Percentiles rank a stretch among this genome's conserved stretches.
Evolutionary conservation across 2,329 filamentous ascomycete genomes (phyloP).

Genomic region (Parasarocladium wereldwijsianum): DNA sequence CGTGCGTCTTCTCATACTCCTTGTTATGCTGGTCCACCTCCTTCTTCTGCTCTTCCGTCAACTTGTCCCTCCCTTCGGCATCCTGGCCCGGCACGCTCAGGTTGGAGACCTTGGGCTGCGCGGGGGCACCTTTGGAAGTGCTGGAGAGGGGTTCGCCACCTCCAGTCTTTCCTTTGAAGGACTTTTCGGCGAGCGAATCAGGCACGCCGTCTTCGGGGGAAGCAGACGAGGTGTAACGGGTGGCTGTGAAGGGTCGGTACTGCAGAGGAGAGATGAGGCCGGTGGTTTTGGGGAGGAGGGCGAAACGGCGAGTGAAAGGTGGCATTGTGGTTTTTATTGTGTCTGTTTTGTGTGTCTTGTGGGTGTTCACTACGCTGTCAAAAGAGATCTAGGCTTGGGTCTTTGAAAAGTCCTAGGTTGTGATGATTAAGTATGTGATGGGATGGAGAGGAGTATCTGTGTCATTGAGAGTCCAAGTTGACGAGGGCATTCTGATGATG

Average conservation of each 20-base stretch:
- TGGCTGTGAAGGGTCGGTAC: background rate
- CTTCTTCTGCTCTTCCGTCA: slow-evolving; percentile 35
- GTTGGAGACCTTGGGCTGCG: slow-evolving; percentile 37
- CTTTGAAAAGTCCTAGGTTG: too few species aligned
- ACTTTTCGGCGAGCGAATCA: slow-evolving; percentile 15
- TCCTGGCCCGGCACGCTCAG: slow-evolving; percentile 23
- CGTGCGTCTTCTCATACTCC: slow-evolving; percentile 41
- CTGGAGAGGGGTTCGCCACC: slow-evolving; percentile 21
- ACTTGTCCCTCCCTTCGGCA: slow-evolving; percentile 10
- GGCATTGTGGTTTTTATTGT: too few species aligned
- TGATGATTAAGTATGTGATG: too few species aligned
- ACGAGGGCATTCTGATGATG: too few species aligned
- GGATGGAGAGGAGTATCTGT: too few species aligned
- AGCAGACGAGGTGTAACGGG: slow-evolving; percentile 4
- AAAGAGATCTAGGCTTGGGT: too few species aligned
- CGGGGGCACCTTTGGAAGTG: slow-evolving; percentile 17
- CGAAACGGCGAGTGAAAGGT: too few species aligned
- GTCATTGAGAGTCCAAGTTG: too few species aligned
- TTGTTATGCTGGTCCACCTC: slow-evolving; percentile 44
- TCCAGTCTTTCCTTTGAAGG: slow-evolving; percentile 21
- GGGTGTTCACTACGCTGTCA: too few species aligned
- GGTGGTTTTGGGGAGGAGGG: background rate
- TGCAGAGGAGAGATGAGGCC: background rate
- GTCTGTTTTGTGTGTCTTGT: too few species aligned
- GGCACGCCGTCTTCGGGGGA: slow-evolving; percentile 8